A percentile compares a stretch with the other conserved stretches of the same genome.
Evolutionary conservation across 148 eudicot species (phyloP).

Genomic region (Camellia granthamiana): DNA sequence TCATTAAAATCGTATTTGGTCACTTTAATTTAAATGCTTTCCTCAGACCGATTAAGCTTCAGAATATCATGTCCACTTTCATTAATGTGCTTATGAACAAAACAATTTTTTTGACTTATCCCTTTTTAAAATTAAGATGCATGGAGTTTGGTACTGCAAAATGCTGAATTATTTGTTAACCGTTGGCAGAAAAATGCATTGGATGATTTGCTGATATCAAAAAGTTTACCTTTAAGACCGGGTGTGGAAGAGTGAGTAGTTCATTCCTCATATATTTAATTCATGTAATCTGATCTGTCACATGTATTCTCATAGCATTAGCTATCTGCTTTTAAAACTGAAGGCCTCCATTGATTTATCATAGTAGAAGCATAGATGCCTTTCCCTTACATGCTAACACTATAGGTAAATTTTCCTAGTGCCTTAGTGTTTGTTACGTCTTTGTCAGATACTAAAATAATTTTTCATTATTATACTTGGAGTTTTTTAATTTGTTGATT

Average conservation of each 20-base stretch:
- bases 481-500: not conserved
- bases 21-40: too few species aligned
- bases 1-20: too few species aligned
- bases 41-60: too few species aligned
- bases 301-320: not conserved
- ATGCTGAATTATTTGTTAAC: slow-evolving; percentile 16
- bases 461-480: not conserved
- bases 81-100: slow-evolving; percentile 6
- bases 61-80: too few species aligned
- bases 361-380: not conserved
- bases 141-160: not conserved
- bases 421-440: not conserved
- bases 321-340: not conserved
- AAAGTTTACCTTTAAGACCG: slow-evolving; percentile 68
- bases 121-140: not conserved
- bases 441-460: not conserved
- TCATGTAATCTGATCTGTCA: not conserved
- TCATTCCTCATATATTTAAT: slow-evolving; percentile 8
- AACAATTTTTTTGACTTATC: not conserved
- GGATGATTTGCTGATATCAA: slow-evolving; percentile 77
- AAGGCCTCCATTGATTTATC: not conserved
- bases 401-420: not conserved
- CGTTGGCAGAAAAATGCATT: slow-evolving; percentile 72
- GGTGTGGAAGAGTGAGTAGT: slow-evolving; percentile 84
- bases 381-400: not conserved